Conservation (phyloP, 306 rosid species). For the Rubus idaeus region DNA sequence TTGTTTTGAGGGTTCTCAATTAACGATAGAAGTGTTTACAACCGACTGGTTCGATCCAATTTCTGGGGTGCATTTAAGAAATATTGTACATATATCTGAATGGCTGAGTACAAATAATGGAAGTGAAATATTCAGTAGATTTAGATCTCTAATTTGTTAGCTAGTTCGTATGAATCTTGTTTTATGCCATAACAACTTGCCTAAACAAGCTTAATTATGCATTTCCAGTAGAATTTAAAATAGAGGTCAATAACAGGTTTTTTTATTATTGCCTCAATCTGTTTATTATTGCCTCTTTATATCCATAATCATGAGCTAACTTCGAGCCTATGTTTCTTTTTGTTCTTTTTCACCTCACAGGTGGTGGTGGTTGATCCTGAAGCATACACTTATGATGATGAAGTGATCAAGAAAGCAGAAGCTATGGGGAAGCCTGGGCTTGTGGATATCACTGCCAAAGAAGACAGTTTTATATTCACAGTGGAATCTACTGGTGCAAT, state of each 20-base stretch:
- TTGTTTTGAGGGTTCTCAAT: neutral
- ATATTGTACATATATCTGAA: neutral
- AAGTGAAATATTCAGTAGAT: neutral
- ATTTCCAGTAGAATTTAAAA: neutral
- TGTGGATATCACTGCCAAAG: conserved; percentile 77
- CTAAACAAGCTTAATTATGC: neutral
- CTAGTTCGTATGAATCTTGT: neutral
- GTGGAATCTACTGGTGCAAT: conserved; percentile 93
- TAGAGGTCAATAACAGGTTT: neutral
- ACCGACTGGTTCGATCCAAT: neutral
- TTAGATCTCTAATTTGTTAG: neutral
- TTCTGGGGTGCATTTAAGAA: neutral
- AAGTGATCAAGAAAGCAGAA: conserved; percentile 91
- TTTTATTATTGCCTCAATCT: neutral
- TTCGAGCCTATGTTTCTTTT: neutral
- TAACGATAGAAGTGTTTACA: neutral
- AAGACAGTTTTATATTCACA: conserved; percentile 87
- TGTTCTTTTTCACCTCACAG: conserved; percentile 28
- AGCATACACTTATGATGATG: conserved; percentile 90
- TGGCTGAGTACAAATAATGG: neutral
- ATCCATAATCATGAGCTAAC: neutral
- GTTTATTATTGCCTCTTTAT: neutral
- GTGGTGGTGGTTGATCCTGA: conserved; percentile 73
- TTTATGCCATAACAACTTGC: neutral
- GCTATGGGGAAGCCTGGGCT: conserved; percentile 97